A percentile compares a stretch with the other conserved stretches of the same genome.
These are phyloP conservation scores for Rhodotorula taiwanensis DNA, from an alignment of 768 basidiomycete genomes.

Conservation along the genomic window DNA sequence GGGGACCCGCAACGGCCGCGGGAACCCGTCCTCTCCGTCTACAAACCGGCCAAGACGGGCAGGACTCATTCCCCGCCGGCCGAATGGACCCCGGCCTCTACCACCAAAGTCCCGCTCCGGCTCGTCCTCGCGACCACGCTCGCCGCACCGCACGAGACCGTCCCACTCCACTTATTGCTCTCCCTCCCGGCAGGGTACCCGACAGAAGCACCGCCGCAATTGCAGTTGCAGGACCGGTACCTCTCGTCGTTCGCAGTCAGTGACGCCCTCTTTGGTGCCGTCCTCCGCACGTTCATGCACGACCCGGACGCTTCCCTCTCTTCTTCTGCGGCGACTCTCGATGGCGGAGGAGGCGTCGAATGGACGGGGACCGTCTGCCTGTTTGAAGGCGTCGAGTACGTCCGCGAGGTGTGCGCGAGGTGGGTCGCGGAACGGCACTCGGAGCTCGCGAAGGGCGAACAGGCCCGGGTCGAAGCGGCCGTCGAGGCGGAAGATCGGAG, in stretches of 20 bases:
- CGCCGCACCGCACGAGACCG: conserved; percentile 51
- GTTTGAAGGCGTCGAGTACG: conserved; percentile 76
- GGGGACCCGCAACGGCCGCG: too few species aligned
- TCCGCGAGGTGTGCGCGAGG: conserved; percentile 57
- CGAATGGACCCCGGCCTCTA: background rate
- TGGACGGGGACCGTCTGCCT: conserved; percentile 73
- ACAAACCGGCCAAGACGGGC: background rate
- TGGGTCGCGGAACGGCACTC: conserved; percentile 63
- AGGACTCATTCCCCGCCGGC: conserved; percentile 1
- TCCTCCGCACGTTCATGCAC: conserved; percentile 75
- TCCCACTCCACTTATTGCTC: conserved; percentile 47
- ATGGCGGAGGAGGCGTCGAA: conserved; percentile 49
- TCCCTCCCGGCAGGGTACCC: conserved; percentile 58
- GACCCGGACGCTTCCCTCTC: conserved; percentile 43
- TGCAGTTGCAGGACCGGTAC: conserved; percentile 78
- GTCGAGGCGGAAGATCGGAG: background rate
- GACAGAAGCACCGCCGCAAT: conserved; percentile 61
- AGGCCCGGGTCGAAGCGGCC: background rate
- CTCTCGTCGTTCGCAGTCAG: conserved; percentile 72
- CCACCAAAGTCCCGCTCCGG: conserved; percentile 19
- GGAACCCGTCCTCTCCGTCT: conserved; percentile 2
- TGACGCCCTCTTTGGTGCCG: conserved; percentile 63
- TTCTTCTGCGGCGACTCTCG: too few species aligned
- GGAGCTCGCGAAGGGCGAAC: conserved; percentile 23
- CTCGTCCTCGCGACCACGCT: conserved; percentile 43